Conservation (phyloP, 768 basidiomycete genomes). For the Pleurotus cornucopiae region DNA sequence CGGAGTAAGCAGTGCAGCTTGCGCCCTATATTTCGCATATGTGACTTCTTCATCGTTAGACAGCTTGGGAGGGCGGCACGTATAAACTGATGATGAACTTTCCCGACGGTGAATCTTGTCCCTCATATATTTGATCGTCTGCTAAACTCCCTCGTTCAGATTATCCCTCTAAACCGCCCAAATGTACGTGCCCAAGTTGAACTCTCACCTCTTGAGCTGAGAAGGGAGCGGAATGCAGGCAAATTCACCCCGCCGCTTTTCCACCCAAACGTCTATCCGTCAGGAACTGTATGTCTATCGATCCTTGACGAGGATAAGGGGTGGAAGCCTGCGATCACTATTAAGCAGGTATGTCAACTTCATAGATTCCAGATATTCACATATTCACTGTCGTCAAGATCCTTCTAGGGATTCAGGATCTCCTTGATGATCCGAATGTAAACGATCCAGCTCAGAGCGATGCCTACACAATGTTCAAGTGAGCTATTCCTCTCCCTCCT, state of each 20-base stretch:
- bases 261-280: conserved; percentile 98
- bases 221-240: conserved; percentile 42
- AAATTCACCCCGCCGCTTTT: conserved; percentile 96
- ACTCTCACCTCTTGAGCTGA: background rate
- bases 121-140: background rate
- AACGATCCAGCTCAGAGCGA: conserved; percentile 98
- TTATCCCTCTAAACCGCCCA: conserved; percentile 93
- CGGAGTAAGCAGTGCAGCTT: conserved; percentile 50
- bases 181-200: conserved; percentile 52
- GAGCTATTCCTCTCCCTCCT: conserved; percentile 25
- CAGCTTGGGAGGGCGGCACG: conserved; percentile 94
- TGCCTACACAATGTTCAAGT: conserved; percentile 99
- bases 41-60: conserved; percentile 43
- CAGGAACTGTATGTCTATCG: conserved; percentile 95
- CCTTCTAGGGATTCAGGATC: conserved; percentile 90
- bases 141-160: conserved; percentile 39
- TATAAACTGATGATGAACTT: conserved; percentile 93
- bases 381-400: conserved; percentile 51
- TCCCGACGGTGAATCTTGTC: conserved; percentile 74
- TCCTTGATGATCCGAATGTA: conserved; percentile 93
- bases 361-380: background rate
- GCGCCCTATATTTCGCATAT: conserved; percentile 11
- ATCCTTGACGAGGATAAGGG: conserved; percentile 98
- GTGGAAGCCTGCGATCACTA: conserved; percentile 98
- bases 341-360: conserved; percentile 75